Evolutionary conservation across 2,329 filamentous ascomycete genomes (phyloP), one percentile per base, ranked within the genome.

Genomic region (Trichothecium sympodiale): DNA sequence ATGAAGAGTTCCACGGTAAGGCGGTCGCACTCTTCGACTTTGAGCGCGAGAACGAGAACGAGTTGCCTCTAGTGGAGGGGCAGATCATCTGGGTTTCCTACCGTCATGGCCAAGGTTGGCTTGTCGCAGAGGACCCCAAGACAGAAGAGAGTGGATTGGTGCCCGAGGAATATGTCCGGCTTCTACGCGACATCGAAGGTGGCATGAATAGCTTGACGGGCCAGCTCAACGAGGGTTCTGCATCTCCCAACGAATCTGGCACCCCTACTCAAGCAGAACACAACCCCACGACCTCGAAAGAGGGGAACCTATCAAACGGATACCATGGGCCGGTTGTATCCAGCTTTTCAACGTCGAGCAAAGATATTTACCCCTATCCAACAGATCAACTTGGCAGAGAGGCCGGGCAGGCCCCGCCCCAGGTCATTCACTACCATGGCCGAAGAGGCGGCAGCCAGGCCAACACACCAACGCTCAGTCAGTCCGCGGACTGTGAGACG

Each of bases 11-110:
- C 75, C 88, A 95, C 52, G 91, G 91, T 33, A 94, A 94, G 55
- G 88, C 87, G 9, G 85, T 98, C 18, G 91, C 91, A 6, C 67
- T 98, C 16, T 98, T 94, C 54, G 88, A 95, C 54, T 98, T 98
- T 60, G 80, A 80, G 47, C 76, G 88, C 23, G 89, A 96, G 58
- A 95, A 96, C 55, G 87, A 95, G 55, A 98, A 96, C 53, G 91
- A 98, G 58, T 65, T 98, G 38, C 86, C 87, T 4, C 65, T 98
- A 32, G 79, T 85, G 1, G 91, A 98, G 60, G 91, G 91, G 5
- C 91, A 98, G 53, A 85, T 95, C 38, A 94, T 98, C 38, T 83
- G 91, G 67, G 88, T 98, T 17, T 94, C 86, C 13, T 98, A 96
- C 57, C 75, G 91, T 30, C 88, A 96, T 53, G 89, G 89, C 13